phyloP scores from a whole-genome alignment of 192 early-diverging fungal species.

The Geosiphon pyriformis region DNA sequence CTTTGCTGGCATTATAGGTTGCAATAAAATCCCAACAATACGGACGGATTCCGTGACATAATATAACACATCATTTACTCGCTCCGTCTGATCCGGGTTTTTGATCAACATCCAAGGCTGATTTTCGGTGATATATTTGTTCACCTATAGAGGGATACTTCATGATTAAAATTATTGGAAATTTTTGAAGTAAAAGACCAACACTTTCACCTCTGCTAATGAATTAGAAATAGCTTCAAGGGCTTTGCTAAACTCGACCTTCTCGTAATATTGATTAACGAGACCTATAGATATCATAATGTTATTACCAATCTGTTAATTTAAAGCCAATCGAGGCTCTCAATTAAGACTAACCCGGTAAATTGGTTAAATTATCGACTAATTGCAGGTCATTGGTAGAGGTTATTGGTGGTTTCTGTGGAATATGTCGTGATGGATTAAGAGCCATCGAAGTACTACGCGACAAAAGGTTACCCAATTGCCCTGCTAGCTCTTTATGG shows the following conservation, averaged over 20 bases:
- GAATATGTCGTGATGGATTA: conserved; percentile 45
- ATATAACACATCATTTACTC: conserved; percentile 64
- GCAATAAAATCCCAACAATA: conserved; percentile 65
- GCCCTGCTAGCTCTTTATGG: conserved; percentile 72
- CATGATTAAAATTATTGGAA: not conserved
- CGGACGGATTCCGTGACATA: conserved; percentile 72
- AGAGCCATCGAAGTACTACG: conserved; percentile 56
- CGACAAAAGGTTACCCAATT: conserved; percentile 78
- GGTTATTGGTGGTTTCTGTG: conserved; percentile 17
- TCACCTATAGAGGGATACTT: conserved; percentile 35
- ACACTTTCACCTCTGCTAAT: conserved; percentile 42
- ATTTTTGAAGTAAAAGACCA: not conserved
- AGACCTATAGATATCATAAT: conserved; percentile 10
- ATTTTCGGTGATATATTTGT: conserved; percentile 60
- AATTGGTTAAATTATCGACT: conserved; percentile 23
- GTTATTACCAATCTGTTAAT: not conserved
- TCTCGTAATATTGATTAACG: conserved; percentile 43
- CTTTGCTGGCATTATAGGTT: conserved; percentile 84
- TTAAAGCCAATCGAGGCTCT: no score
- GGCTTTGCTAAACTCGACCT: conserved; percentile 56
- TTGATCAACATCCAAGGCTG: conserved; percentile 82
- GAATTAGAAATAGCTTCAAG: conserved; percentile 59
- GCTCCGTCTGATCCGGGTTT: conserved; percentile 32
- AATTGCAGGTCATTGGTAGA: conserved; percentile 31
- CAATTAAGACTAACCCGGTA: conserved; percentile 28